These are phyloP conservation scores for Scolecobasidium constrictum DNA, from an alignment of 2,329 filamentous ascomycete species.

Conservation along the genomic window DNA sequence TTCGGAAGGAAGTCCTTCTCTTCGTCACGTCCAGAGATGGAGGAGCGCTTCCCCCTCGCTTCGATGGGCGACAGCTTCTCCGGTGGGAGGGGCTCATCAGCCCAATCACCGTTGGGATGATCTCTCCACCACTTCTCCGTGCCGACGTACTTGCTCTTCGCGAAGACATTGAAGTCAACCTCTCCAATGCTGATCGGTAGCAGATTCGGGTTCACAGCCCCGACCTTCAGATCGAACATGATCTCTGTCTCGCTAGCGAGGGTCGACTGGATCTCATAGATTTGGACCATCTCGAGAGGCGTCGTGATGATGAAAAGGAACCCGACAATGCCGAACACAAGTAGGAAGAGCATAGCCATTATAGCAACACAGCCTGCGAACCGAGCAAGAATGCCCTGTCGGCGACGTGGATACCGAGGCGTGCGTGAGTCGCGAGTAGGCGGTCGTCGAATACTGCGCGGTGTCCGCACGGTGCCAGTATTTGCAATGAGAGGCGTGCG, in stretches of 20 bases:
- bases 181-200: constrained; percentile 77
- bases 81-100: constrained; percentile 1
- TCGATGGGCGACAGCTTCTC: background rate
- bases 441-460: constrained; percentile 28
- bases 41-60: background rate
- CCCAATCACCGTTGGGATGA: constrained; percentile 13
- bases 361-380: constrained; percentile 82
- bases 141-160: constrained; percentile 84
- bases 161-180: constrained; percentile 86
- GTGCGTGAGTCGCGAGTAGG: constrained; percentile 27
- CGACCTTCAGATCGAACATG: constrained; percentile 84
- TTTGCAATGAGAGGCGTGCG: constrained; percentile 67
- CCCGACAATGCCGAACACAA: constrained; percentile 74
- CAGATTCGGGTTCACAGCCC: constrained; percentile 85
- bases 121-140: constrained; percentile 35
- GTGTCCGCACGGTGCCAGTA: constrained; percentile 48
- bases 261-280: constrained; percentile 77
- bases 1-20: background rate
- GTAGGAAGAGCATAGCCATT: constrained; percentile 67
- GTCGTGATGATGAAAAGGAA: constrained; percentile 90
- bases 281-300: constrained; percentile 66
- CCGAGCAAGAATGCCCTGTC: constrained; percentile 55
- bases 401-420: constrained; percentile 48
- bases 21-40: background rate
- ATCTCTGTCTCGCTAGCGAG: constrained; percentile 89